Percentiles rank a stretch among this genome's conserved stretches.
These are phyloP conservation scores for Cercospora sojina DNA, from an alignment of 2,329 filamentous ascomycete species.

Conservation along the genomic window DNA sequence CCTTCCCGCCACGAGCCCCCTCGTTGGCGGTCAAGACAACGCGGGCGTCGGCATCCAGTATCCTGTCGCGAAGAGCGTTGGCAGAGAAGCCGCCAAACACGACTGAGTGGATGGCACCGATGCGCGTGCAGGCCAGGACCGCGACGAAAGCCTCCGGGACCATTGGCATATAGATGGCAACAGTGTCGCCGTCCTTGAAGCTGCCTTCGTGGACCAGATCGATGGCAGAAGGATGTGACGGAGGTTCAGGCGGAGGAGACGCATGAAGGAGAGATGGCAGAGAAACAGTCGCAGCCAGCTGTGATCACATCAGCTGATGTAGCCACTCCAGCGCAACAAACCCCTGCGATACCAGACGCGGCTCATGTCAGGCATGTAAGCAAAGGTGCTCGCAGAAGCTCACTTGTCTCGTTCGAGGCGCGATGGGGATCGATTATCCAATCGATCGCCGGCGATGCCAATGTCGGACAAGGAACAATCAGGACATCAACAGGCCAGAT, in stretches of 20 bases:
- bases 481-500: conserved; percentile 6
- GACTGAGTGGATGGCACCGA: conserved; percentile 92
- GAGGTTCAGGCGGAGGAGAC: background rate
- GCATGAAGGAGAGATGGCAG: background rate
- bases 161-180: conserved; percentile 66
- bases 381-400: background rate
- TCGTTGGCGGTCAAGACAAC: conserved; percentile 95
- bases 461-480: background rate
- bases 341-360: background rate
- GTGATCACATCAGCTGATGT: background rate
- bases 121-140: conserved; percentile 82
- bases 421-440: background rate
- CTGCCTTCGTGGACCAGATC: conserved; percentile 86
- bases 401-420: background rate
- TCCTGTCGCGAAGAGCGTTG: conserved; percentile 88
- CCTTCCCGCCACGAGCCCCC: conserved; percentile 91
- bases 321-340: background rate
- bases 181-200: conserved; percentile 65
- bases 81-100: conserved; percentile 95
- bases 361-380: background rate
- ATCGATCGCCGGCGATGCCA: background rate
- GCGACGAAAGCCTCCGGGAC: conserved; percentile 90
- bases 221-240: conserved; percentile 1
- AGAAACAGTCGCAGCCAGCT: background rate
- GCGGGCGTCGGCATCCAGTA: conserved; percentile 81